phyloP scores from a whole-genome alignment of 768 basidiomycete genomes.

The Omphalotus guepiniiformis region DNA sequence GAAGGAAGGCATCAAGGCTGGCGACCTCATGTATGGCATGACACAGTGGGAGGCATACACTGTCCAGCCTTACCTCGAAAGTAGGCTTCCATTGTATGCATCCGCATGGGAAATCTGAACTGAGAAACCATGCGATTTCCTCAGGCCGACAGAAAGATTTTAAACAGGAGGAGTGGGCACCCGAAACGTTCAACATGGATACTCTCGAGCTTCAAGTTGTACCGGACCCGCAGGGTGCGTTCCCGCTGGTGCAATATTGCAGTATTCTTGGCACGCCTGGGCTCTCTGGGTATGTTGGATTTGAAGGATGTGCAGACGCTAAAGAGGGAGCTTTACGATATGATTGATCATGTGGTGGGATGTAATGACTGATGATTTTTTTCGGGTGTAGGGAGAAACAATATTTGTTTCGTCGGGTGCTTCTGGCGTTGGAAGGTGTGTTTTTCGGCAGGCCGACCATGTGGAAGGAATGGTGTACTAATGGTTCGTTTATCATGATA shows the following conservation, averaged over 20 bases:
- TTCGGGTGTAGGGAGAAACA: neutral
- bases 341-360: neutral
- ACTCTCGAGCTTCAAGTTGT: neutral
- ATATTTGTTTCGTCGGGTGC: slow-evolving; percentile 3
- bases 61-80: slow-evolving; percentile 10
- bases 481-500: neutral
- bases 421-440: slow-evolving; percentile 1
- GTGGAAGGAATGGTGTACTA: neutral
- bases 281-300: neutral
- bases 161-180: slow-evolving; percentile 1
- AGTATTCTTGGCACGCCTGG: neutral
- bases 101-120: no score
- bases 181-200: slow-evolving; percentile 3
- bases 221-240: slow-evolving; percentile 1
- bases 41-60: slow-evolving; percentile 10
- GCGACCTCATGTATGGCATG: slow-evolving; percentile 8
- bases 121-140: neutral
- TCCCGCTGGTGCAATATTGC: neutral
- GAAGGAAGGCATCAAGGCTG: slow-evolving; percentile 8
- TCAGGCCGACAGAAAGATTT: slow-evolving; percentile 3
- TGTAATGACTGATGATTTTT: neutral
- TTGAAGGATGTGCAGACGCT: neutral
- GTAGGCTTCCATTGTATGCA: neutral
- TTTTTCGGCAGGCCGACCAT: neutral
- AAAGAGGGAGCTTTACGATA: neutral